Conservation (phyloP, 208 protist genomes). For the Trichomonas vaginalis region DNA sequence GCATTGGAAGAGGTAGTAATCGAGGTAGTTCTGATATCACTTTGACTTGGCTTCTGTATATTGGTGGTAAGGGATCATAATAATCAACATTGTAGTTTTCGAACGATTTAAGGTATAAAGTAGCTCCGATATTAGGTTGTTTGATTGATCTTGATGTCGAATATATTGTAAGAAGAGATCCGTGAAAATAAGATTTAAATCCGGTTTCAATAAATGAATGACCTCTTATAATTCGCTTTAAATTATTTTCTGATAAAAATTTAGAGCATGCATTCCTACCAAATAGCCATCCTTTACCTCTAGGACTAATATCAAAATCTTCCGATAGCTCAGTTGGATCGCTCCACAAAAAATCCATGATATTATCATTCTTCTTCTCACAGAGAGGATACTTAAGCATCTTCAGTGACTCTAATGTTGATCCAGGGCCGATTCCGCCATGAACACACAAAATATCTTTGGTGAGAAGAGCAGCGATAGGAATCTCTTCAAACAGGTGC, state of each 20-base stretch:
- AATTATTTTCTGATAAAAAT: background rate
- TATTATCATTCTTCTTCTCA: slow-evolving; percentile 32
- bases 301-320: background rate
- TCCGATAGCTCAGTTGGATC: background rate
- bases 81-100: no score
- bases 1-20: no score
- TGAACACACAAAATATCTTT: slow-evolving; percentile 58
- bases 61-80: no score
- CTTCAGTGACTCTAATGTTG: slow-evolving; percentile 16
- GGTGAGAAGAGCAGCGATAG: slow-evolving; percentile 47
- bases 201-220: background rate
- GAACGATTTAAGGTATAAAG: no score
- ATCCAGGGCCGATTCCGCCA: slow-evolving; percentile 54
- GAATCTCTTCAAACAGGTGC: slow-evolving; percentile 62
- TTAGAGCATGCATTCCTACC: background rate
- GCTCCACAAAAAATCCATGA: slow-evolving; percentile 38
- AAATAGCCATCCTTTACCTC: background rate
- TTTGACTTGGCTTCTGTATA: no score
- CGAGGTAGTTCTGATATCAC: no score
- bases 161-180: no score
- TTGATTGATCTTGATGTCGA: no score
- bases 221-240: background rate
- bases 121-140: no score
- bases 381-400: background rate
- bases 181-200: background rate